Evolutionary conservation across 441 rosid species (phyloP).

Genomic region (Adansonia rubrostipa): DNA sequence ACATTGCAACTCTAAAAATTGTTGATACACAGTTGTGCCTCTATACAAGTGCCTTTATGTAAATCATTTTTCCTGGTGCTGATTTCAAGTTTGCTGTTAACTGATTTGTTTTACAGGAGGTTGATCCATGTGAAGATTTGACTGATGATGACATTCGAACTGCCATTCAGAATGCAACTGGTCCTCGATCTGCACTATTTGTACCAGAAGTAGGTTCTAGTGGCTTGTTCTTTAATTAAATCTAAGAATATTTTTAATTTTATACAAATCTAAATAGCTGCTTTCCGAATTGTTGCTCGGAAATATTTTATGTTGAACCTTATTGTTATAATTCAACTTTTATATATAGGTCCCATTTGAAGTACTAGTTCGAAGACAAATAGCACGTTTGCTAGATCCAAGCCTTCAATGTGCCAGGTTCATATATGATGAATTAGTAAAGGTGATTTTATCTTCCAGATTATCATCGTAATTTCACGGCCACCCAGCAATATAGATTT

Average conservation of each 20-base stretch:
- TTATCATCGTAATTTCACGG: neutral
- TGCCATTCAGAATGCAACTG: conserved; percentile 97
- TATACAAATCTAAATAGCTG: neutral
- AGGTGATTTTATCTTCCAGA: conserved; percentile 46
- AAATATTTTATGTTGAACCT: conserved; percentile 6
- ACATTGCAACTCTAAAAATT: conserved; percentile 13
- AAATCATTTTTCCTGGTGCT: conserved; percentile 2
- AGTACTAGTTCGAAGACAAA: conserved; percentile 92
- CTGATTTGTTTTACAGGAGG: conserved; percentile 58
- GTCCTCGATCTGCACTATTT: conserved; percentile 87
- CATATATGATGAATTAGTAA: conserved; percentile 84
- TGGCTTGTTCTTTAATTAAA: neutral
- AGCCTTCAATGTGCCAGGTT: conserved; percentile 97
- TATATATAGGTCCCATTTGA: conserved; percentile 85
- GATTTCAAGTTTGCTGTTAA: conserved; percentile 9
- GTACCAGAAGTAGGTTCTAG: conserved; percentile 52
- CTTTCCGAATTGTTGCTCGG: neutral
- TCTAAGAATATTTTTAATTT: conserved; percentile 15
- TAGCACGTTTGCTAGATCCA: conserved; percentile 88
- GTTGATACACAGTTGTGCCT: neutral
- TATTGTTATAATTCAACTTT: conserved; percentile 23
- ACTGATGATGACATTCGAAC: conserved; percentile 89
- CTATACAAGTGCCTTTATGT: neutral
- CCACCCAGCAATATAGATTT: conserved; percentile 11
- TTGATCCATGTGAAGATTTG: conserved; percentile 95